Conservation (phyloP, 2,329 filamentous ascomycete species). For the Rutstroemia sp. region DNA sequence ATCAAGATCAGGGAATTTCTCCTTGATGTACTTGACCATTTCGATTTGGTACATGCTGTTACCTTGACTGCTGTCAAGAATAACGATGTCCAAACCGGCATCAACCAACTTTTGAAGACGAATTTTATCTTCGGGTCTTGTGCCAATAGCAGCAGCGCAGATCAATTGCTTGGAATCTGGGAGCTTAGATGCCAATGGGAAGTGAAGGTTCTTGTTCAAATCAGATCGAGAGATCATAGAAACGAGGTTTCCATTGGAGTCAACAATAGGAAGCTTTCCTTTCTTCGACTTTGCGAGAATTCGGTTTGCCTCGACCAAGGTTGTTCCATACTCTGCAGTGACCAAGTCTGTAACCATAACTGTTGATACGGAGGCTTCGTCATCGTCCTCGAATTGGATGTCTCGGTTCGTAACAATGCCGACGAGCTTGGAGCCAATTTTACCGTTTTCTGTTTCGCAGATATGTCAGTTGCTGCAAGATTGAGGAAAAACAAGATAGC, state of each 20-base stretch:
- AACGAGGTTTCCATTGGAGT: constrained; percentile 74
- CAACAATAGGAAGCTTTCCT: constrained; percentile 92
- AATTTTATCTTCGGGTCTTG: constrained; percentile 83
- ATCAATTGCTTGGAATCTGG: constrained; percentile 97
- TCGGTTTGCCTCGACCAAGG: constrained; percentile 80
- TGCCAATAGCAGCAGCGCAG: constrained; percentile 90
- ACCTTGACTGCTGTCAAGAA: constrained; percentile 94
- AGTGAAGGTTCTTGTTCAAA: constrained; percentile 97
- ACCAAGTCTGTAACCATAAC: constrained; percentile 96
- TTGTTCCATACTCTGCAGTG: constrained; percentile 78
- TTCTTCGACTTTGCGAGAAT: constrained; percentile 96
- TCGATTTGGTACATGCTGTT: constrained; percentile 99
- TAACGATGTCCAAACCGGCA: constrained; percentile 88
- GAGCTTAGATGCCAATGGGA: constrained; percentile 91
- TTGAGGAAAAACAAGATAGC: neutral
- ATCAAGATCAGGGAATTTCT: constrained; percentile 75
- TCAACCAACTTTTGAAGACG: constrained; percentile 84
- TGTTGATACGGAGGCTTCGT: constrained; percentile 64
- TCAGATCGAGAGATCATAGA: constrained; percentile 93
- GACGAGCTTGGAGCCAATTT: constrained; percentile 88
- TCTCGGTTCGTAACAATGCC: constrained; percentile 98
- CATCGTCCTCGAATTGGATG: constrained; percentile 87
- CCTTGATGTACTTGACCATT: constrained; percentile 96
- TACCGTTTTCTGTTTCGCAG: constrained; percentile 66
- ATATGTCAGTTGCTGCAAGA: constrained; percentile 32